Conservation (phyloP, 116 monocot species). For the Iris pallida region DNA sequence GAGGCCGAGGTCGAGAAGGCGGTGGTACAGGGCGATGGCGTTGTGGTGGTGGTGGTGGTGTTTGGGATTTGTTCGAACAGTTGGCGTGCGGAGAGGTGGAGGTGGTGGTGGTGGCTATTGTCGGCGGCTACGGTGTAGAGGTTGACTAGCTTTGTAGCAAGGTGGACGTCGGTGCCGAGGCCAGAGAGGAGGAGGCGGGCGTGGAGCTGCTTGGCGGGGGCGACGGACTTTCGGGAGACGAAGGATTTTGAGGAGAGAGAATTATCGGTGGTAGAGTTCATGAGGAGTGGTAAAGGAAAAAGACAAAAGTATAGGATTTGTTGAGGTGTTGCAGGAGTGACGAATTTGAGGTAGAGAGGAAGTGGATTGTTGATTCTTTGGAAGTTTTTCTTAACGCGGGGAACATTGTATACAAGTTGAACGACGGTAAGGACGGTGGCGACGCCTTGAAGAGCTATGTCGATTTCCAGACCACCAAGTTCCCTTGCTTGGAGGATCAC, state of each 20-base stretch:
- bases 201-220: conserved; percentile 20
- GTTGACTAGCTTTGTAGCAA: conserved; percentile 18
- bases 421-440: too few relatives aligned
- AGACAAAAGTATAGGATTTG: background rate
- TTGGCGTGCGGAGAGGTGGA: conserved; percentile 20
- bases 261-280: background rate
- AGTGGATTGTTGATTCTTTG: too few relatives aligned
- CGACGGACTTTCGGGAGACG: conserved; percentile 4
- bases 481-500: too few relatives aligned
- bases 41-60: conserved; percentile 16
- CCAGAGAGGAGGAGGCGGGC: conserved; percentile 20
- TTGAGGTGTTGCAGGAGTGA: too few relatives aligned
- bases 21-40: conserved; percentile 14
- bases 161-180: conserved; percentile 15
- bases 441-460: too few relatives aligned
- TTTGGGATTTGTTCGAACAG: conserved; percentile 36
- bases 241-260: conserved; percentile 19
- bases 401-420: too few relatives aligned
- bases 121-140: conserved; percentile 4
- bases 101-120: background rate
- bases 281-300: conserved; percentile 2
- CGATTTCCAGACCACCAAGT: too few relatives aligned
- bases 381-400: too few relatives aligned
- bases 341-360: too few relatives aligned
- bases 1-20: conserved; percentile 19